phyloP scores from a whole-genome alignment of 805 yeast species.

The Pichia exigua region DNA sequence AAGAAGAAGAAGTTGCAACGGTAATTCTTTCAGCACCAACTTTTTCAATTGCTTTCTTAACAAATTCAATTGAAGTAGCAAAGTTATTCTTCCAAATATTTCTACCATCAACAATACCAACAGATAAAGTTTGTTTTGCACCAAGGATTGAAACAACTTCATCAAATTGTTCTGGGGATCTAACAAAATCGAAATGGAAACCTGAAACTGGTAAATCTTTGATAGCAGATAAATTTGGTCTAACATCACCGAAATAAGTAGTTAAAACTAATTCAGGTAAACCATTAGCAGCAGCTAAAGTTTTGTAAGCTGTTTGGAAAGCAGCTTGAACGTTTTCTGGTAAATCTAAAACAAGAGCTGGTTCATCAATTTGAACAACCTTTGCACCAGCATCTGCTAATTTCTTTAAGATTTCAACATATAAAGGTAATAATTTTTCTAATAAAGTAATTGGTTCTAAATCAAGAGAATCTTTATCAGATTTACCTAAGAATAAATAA shows the following conservation, averaged over 20 bases:
- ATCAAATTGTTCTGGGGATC: conserved; percentile 93
- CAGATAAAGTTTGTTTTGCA: conserved; percentile 75
- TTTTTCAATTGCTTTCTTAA: conserved; percentile 74
- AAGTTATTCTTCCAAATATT: conserved; percentile 99
- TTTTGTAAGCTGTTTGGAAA: conserved; percentile 81
- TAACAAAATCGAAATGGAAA: conserved; percentile 93
- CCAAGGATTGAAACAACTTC: conserved; percentile 62
- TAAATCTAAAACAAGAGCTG: conserved; percentile 89
- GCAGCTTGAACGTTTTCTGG: conserved; percentile 78
- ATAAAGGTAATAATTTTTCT: conserved; percentile 86
- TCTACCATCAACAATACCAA: conserved; percentile 98
- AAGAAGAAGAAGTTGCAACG: conserved; percentile 94
- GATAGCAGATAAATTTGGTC: conserved; percentile 90
- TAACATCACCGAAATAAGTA: conserved; percentile 96
- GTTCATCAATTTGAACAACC: conserved; percentile 95
- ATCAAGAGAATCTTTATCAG: conserved; percentile 95
- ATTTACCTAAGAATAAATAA: conserved; percentile 90
- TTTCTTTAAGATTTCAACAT: conserved; percentile 80
- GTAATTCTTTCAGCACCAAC: conserved; percentile 81
- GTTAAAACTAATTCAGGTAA: conserved; percentile 78
- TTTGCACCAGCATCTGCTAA: conserved; percentile 92
- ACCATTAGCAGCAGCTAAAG: conserved; percentile 56
- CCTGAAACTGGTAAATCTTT: conserved; percentile 89
- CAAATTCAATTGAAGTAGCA: conserved; percentile 74
- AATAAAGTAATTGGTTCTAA: conserved; percentile 87